Base-by-base conservation (phyloP, 306 rosid species). In the Geum urbanum region DNA sequence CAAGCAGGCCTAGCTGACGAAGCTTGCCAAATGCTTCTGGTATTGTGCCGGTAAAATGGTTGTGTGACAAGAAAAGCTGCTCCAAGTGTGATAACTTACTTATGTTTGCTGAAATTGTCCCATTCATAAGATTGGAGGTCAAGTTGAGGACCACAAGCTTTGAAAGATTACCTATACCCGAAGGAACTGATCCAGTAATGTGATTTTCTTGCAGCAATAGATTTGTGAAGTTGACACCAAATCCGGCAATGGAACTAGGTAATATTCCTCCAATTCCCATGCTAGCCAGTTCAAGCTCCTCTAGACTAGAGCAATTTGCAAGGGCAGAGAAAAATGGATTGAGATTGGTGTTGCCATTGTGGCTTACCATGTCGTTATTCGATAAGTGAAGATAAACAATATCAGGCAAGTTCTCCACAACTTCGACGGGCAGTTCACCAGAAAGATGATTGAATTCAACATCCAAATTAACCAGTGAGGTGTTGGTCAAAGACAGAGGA, bases 261-360 rank as follows among this genome's bases (percentile, higher is more conserved):
- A 89, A 59, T 35, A 37, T 76, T 69, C 90, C 96, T 15, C 92
- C 86, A 43, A 86, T 85, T 56, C 51, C 84, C 89, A 89, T 86
- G 14, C 96, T 89, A 4, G 81, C 91, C 75, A 86, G 55, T 79
- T 89, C 90, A 43, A 89, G 87, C 83, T 89, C 96, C 83, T 20
- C 32, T 19, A 86, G 76, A 16, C 0, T 0, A 53, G 77, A 79
- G 84, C 86, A 84, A 75, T 84, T 89, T 69, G 62, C 52, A 73
- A 89, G 85, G 47, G 88, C 84, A 41, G 27, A 75, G 76, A 89
- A 79, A 71, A 89, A 83, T 14, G 87, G 87, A 71, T 73, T 73
- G 62, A 86, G 90, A 81, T 84, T 83, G 56, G 85, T 81, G 72
- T 89, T 84, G 70, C 61, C 74, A 54, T 83, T 84, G 20, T 84